phyloP scores from a whole-genome alignment of 495 filamentous ascomycete genomes.

The Penicillium salamii region DNA sequence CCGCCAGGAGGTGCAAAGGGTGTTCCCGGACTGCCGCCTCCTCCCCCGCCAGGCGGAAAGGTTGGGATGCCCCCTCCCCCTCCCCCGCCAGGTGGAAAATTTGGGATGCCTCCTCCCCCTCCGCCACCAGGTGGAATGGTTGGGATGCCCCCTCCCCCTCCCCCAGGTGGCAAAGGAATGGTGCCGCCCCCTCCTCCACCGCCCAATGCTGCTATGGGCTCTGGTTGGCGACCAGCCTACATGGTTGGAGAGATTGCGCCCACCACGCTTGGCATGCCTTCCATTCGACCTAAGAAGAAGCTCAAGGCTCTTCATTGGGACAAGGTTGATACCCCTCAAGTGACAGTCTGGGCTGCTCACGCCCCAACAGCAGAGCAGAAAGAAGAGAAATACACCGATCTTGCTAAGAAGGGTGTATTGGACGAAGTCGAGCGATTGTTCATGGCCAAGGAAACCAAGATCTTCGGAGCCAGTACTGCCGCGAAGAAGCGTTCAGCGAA shows the following conservation, averaged over 20 bases:
- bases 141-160: slow-evolving; percentile 57
- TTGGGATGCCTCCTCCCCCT: slow-evolving; percentile 53
- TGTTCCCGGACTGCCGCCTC: slow-evolving; percentile 42
- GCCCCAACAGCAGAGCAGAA: slow-evolving; percentile 76
- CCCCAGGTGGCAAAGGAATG: slow-evolving; percentile 32
- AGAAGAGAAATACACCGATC: slow-evolving; percentile 92
- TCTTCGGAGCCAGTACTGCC: slow-evolving; percentile 61
- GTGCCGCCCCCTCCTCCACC: slow-evolving; percentile 59
- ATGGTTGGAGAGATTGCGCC: slow-evolving; percentile 43
- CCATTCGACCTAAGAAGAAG: slow-evolving; percentile 94
- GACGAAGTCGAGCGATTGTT: slow-evolving; percentile 98
- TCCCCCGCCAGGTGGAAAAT: slow-evolving; percentile 41
- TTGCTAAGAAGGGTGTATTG: slow-evolving; percentile 88
- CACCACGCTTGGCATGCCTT: slow-evolving; percentile 57
- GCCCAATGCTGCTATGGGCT: slow-evolving; percentile 56
- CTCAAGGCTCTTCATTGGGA: slow-evolving; percentile 99
- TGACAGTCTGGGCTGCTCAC: slow-evolving; percentile 92
- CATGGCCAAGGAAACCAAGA: slow-evolving; percentile 94
- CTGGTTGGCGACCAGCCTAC: slow-evolving; percentile 49
- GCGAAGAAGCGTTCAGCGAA: slow-evolving; percentile 80
- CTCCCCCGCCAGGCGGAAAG: slow-evolving; percentile 44
- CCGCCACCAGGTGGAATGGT: slow-evolving; percentile 43
- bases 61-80: slow-evolving; percentile 47
- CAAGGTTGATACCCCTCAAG: slow-evolving; percentile 90
- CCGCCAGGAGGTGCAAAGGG: slow-evolving; percentile 36